Evolutionary conservation across 1,139 yeast species (phyloP), one percentile per base, ranked within the genome.

Genomic region (Nakaseomyces glabratus): DNA sequence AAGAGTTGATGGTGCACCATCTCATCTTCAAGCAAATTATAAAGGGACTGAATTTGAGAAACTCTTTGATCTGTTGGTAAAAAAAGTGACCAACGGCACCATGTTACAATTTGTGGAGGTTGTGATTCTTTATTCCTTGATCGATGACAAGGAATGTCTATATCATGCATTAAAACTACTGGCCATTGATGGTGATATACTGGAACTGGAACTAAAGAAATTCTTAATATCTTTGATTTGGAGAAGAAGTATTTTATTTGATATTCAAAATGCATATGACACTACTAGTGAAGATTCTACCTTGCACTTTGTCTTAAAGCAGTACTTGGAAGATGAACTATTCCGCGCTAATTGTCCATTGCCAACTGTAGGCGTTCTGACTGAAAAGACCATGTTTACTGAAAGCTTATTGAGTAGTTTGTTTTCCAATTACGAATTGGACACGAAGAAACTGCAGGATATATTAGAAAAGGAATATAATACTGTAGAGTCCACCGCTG

Each of bases 241-340:
- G 90, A 63, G 76, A 47, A 64, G 90, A 40, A 63, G 80, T 31
- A 59, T 81, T 7, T 48, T 74, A n/a, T 16, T 24, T 13, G 65
- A 71, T 44, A 71, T 75, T 45, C 77, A 85, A 82, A 41, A 52
- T 5, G 49, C 53, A 10, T n/a, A n/a, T n/a, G 51, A 73, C 15
- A 56, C 62, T n/a, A 57, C 62, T 20, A 60, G 65, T 36, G 59
- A 70, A 4, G 60, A 63, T 24, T 68, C 80, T 0, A 51, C 64
- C 0, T 54, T 76, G n/a, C 76, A 57, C 49, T 60, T 60, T 35
- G 71, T 80, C 0, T 49, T 76, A 21, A 21, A 45, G 6, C 37
- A 43, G 20, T 55, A 39, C 31, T 63, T 63, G 43, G 43, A 50
- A 20, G 65, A 62, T 31, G 52, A 48, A 20, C 39, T 62, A 12